phyloP scores from a whole-genome alignment of 2,329 filamentous ascomycete genomes.

The Xylariaceae sp. region DNA sequence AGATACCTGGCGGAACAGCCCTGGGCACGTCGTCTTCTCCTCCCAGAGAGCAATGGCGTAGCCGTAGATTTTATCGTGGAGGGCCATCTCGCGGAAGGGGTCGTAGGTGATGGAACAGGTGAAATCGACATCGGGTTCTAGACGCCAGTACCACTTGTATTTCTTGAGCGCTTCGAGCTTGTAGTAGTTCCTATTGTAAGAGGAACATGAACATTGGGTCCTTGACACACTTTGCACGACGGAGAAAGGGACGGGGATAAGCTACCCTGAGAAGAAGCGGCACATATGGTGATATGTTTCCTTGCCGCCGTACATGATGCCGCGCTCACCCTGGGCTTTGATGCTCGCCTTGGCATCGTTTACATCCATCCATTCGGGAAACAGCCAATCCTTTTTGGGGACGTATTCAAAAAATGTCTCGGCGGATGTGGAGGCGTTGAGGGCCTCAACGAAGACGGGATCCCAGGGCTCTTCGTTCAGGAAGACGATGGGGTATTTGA shows the following conservation, averaged over 20 bases:
- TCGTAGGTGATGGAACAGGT: conserved; percentile 43
- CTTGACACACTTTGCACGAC: neutral
- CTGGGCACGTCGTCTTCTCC: conserved; percentile 38
- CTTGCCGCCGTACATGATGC: conserved; percentile 37
- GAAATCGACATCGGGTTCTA: conserved; percentile 42
- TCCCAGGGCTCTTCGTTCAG: conserved; percentile 43
- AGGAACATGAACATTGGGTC: conserved; percentile 3
- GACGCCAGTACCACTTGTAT: conserved; percentile 44
- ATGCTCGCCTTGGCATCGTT: conserved; percentile 32
- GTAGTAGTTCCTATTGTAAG: conserved; percentile 36
- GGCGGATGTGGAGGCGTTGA: conserved; percentile 32
- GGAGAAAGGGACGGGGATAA: neutral
- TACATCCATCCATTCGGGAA: conserved; percentile 34
- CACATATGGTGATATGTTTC: conserved; percentile 42
- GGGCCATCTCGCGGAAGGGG: conserved; percentile 42
- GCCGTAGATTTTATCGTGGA: conserved; percentile 40
- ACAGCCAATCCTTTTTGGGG: conserved; percentile 38
- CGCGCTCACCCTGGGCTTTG: conserved; percentile 31
- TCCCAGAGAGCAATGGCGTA: conserved; percentile 42
- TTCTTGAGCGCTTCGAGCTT: conserved; percentile 38
- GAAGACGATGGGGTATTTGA: conserved; percentile 44
- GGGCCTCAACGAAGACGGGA: conserved; percentile 32
- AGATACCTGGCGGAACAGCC: conserved; percentile 38
- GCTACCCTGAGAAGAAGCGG: conserved; percentile 40
- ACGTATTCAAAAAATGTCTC: conserved; percentile 39